phyloP scores from a whole-genome alignment of 2,329 filamentous ascomycete species.

The Cladosporium sp. region DNA sequence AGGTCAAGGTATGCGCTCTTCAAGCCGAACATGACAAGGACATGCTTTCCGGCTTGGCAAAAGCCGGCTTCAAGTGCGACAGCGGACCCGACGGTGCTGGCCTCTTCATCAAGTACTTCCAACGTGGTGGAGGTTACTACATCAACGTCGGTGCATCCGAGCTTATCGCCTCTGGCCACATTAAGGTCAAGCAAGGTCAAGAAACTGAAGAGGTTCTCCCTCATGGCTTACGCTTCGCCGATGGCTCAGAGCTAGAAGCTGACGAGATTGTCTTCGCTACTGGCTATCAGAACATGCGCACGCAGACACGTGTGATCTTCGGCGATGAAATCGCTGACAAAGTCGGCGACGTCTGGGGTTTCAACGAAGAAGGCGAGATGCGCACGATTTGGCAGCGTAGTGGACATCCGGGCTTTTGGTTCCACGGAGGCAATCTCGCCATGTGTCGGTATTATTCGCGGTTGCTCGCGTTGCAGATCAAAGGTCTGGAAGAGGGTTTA shows the following conservation, averaged over 20 bases:
- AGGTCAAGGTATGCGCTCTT: constrained; percentile 33
- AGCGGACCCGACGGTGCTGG: constrained; percentile 28
- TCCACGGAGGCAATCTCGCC: constrained; percentile 41
- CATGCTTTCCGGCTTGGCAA: constrained; percentile 36
- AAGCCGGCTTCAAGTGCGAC: constrained; percentile 41
- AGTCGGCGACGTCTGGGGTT: constrained; percentile 43
- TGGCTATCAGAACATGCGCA: constrained; percentile 42
- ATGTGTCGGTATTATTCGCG: constrained; percentile 46
- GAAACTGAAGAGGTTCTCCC: constrained; percentile 35
- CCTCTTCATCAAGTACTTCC: constrained; percentile 36
- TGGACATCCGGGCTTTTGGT: constrained; percentile 40
- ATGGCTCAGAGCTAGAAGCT: constrained; percentile 40
- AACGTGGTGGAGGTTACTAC: constrained; percentile 46
- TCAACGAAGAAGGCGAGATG: constrained; percentile 47
- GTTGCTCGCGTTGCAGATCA: constrained; percentile 45
- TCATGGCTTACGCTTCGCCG: constrained; percentile 40
- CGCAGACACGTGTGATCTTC: constrained; percentile 36
- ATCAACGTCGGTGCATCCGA: constrained; percentile 44
- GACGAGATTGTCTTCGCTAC: constrained; percentile 47
- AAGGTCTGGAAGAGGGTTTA: constrained; percentile 22
- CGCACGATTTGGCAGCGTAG: constrained; percentile 12
- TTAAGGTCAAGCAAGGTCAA: constrained; percentile 40
- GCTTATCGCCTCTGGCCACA: constrained; percentile 42
- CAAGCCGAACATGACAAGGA: constrained; percentile 3
- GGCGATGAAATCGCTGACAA: constrained; percentile 38